Base-by-base conservation (phyloP, 108 stramenopile genomes). In the Stephanodiscus triporus region DNA sequence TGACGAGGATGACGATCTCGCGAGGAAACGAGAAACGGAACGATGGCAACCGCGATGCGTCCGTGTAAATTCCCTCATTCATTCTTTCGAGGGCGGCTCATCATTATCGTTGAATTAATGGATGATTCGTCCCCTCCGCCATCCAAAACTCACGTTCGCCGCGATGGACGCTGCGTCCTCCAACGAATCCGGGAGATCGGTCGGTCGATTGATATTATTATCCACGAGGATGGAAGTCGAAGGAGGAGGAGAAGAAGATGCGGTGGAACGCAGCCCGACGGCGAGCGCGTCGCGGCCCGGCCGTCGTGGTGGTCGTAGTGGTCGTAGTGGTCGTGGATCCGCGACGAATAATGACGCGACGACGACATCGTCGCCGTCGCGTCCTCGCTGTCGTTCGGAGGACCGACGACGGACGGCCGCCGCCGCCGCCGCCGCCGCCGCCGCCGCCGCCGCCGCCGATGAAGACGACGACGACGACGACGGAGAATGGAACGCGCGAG, bases 171-270 rank as follows among this genome's bases (percentile, higher is more conserved):
- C 89, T 14, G 88, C 87, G 68, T 91, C 92, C 20, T 74, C 75
- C 36, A 94, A 63, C 1, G 90, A 91, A 83, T 94, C 92, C 4
- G 92, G 92, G 16, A 94, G 76, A 59, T 94, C 92, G 37, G 92
- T 90, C 9, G 91, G 78, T 71, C 70, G 73, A 59, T 51, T 53
- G 19, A n/a, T n/a, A n/a, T n/a, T n/a, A n/a, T 66, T 50, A 32
- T 49, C 24, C 50, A n/a, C 4, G 34, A 24, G 4, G 17, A 32
- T 38, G 1, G 45, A 49, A 53, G 9, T 9, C 40, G 40, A 9
- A 40, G 7, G 40, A 40, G 7, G 40, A 40, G 7, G 40, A 40
- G 40, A 40, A 4, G 40, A 40, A 4, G 40, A 51, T 19, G 45
- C 19, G 1, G 64, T n/a, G 20, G 54, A 36, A 68, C 34, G 23